Base-by-base conservation (phyloP, 1,284 basidiomycete species). In the Amylostereum chailletii region DNA sequence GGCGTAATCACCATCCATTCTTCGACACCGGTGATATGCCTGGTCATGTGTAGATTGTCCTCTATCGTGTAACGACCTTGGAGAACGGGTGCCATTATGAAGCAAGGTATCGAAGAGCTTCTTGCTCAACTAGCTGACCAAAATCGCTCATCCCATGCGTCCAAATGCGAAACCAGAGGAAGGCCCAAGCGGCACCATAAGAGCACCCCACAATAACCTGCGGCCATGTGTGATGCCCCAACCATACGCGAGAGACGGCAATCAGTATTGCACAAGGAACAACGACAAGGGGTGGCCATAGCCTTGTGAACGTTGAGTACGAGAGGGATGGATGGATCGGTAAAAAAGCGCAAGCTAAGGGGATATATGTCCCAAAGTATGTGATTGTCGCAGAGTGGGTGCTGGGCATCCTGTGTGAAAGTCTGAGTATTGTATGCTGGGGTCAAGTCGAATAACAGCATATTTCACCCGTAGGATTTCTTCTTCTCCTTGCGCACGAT, bases 321-420 rank as follows among this genome's bases (percentile, higher is more conserved):
- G 68, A 60, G 55, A 81, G 57, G 47, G 71, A 65, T 63, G 76
- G 53, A 67, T 76, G 71, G 49, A 74, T 39, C 33, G 81, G 77
- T 41, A 85, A 68, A 62, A 71, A 69, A 39, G 68, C 32, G 57
- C 75, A 78, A 5, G 82, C 77, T 7, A 91, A 71, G 26, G 75
- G 59, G 38, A 86, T 75, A 60, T 86, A 93, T 4, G 75, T 69
- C 11, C 79, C 79, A 62, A 80, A 89, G 66, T 79, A 93, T 0
- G 77, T 73, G 55, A 90, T 85, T 1, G 76, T 72, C 2, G 88
- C 86, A 3, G 89, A 86, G 63, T 94, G 91, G 2, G 91, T 94
- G 47, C 86, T 90, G 3, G 91, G 91, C 90, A 94, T 93, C 2
- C 89, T 90, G 60, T 60, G 61, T 2, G 3, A 55, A 50, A 7